Conservation (phyloP, 345 rosid genomes). For the Sonneratia caseolaris region DNA sequence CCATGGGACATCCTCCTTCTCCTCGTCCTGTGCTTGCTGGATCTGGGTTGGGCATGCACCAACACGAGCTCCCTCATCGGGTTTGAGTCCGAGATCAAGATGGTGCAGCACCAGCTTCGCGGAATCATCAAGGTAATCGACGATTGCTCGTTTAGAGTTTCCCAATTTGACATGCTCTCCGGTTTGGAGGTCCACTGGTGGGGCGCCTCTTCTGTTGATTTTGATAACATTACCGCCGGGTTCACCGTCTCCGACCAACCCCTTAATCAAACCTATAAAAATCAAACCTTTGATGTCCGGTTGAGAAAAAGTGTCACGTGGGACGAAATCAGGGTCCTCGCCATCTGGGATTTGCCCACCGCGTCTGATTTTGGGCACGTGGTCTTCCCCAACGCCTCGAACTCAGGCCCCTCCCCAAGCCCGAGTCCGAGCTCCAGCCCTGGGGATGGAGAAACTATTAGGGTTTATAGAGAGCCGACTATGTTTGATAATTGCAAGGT, state of each 20-base stretch:
- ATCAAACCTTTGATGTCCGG: slow-evolving; percentile 50
- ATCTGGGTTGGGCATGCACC: slow-evolving; percentile 42
- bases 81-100: slow-evolving; percentile 49
- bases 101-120: slow-evolving; percentile 86
- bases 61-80: slow-evolving; percentile 55
- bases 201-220: slow-evolving; percentile 50
- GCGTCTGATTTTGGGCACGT: slow-evolving; percentile 79
- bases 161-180: slow-evolving; percentile 71
- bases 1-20: slow-evolving; percentile 29
- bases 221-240: slow-evolving; percentile 59
- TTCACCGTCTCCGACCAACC: slow-evolving; percentile 48
- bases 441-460: slow-evolving; percentile 13
- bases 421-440: slow-evolving; percentile 10
- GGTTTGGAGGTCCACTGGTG: slow-evolving; percentile 78
- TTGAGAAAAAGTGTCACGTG: slow-evolving; percentile 45
- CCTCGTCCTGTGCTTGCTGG: slow-evolving; percentile 28
- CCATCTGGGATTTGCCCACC: slow-evolving; percentile 62
- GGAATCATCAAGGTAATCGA: slow-evolving; percentile 60
- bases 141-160: slow-evolving; percentile 73
- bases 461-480: slow-evolving; percentile 31
- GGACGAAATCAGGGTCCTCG: slow-evolving; percentile 48
- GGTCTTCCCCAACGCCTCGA: slow-evolving; percentile 22
- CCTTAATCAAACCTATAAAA: slow-evolving; percentile 60
- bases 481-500: slow-evolving; percentile 79
- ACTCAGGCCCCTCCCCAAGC: slow-evolving; percentile 33